phyloP scores from a whole-genome alignment of 768 basidiomycete genomes.

The Suillus clintonianus region DNA sequence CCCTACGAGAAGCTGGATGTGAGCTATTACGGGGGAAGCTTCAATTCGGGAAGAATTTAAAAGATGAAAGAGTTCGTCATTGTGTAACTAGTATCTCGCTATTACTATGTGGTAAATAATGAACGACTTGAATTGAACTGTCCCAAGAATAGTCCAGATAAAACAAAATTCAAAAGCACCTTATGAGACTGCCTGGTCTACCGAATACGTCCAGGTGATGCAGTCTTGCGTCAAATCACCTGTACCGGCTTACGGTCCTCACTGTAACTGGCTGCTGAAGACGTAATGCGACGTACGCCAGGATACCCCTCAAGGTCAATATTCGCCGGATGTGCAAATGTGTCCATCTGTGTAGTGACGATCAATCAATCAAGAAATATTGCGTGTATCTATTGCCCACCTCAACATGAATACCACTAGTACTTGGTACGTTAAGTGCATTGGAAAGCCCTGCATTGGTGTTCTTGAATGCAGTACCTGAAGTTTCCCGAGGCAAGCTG shows the following conservation, averaged over 20 bases:
- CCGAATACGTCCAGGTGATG: background rate
- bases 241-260: background rate
- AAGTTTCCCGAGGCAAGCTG: constrained; percentile 23
- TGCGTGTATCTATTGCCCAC: constrained; percentile 17
- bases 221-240: background rate
- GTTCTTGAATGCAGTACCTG: constrained; percentile 18
- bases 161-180: background rate
- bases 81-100: background rate
- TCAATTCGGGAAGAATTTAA: too few relatives aligned
- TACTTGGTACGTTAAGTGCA: background rate
- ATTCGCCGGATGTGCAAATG: constrained; percentile 21
- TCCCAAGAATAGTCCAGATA: background rate
- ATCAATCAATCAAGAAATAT: constrained; percentile 6
- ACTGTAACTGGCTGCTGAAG: constrained; percentile 1
- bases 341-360: constrained; percentile 25
- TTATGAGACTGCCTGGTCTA: background rate
- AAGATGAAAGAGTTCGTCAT: background rate
- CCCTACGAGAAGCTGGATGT: too few relatives aligned
- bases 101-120: background rate
- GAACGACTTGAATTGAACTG: background rate
- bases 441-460: constrained; percentile 5
- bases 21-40: too few relatives aligned
- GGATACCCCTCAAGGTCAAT: background rate
- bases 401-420: constrained; percentile 35
- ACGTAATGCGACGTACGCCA: background rate